Evolutionary conservation across 371 early-diverging fungal species (phyloP).

Genomic region (Chytridium lagenaria): DNA sequence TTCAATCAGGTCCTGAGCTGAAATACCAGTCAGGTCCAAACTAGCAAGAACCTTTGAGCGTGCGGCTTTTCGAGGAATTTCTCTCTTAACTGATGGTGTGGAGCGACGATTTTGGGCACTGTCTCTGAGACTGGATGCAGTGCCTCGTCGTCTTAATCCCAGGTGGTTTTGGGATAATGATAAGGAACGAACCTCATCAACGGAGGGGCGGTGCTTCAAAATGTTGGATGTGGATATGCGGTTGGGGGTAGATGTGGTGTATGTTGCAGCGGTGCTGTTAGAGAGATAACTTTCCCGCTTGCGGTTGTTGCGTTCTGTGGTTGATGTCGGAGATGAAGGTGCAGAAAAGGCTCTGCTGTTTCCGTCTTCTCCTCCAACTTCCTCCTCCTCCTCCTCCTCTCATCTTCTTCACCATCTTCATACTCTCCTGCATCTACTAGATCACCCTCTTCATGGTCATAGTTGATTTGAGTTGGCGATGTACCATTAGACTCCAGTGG

Average conservation of each 20-base stretch:
- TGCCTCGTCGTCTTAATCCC: too few relatives aligned
- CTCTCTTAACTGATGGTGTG: too few relatives aligned
- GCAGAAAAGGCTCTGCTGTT: too few relatives aligned
- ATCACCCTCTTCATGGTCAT: not conserved
- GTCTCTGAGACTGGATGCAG: too few relatives aligned
- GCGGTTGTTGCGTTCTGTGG: not conserved
- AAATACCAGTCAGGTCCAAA: conserved; percentile 27
- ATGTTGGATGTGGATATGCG: not conserved
- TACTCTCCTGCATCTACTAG: too few relatives aligned
- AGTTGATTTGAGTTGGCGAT: too few relatives aligned
- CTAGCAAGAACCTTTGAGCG: not conserved
- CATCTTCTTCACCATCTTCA: not conserved
- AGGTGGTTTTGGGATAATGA: too few relatives aligned
- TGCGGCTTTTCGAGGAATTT: too few relatives aligned
- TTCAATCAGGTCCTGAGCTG: conserved; percentile 22
- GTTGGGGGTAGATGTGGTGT: not conserved
- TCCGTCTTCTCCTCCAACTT: not conserved
- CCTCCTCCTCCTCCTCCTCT: too few relatives aligned
- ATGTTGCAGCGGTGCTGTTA: not conserved
- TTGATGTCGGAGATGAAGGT: not conserved
- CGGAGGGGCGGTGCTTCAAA: not conserved
- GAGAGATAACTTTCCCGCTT: conserved; percentile 2
- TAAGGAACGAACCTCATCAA: too few relatives aligned
- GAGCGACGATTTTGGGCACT: too few relatives aligned
- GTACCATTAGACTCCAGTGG: too few relatives aligned